Percentiles rank a stretch among this genome's conserved stretches.
Evolutionary conservation across 2,329 filamentous ascomycete genomes (phyloP).

Genomic region (Xylariaceae sp.): DNA sequence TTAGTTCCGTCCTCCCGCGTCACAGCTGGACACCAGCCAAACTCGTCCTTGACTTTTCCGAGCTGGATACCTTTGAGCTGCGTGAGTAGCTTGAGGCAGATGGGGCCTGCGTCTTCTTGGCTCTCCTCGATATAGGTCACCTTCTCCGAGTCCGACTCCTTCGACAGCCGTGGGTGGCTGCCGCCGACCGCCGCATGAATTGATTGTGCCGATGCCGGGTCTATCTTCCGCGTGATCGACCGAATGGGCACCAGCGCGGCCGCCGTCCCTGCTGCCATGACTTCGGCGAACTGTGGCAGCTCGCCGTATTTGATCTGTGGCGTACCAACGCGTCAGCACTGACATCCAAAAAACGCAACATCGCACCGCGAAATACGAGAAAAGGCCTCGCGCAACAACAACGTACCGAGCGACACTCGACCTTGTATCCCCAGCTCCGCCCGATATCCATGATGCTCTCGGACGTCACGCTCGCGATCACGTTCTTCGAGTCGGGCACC

Average conservation of each 20-base stretch:
- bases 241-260: conserved; percentile 88
- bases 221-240: conserved; percentile 69
- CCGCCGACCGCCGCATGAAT: conserved; percentile 29
- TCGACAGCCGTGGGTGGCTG: conserved; percentile 34
- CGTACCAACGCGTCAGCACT: conserved; percentile 7
- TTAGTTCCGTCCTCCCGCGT: conserved; percentile 40
- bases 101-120: conserved; percentile 66
- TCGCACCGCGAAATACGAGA: background rate
- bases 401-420: conserved; percentile 68
- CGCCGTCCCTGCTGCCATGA: conserved; percentile 89
- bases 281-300: conserved; percentile 57
- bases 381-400: background rate
- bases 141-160: conserved; percentile 40
- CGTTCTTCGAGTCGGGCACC: conserved; percentile 81
- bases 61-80: conserved; percentile 82
- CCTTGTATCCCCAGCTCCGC: conserved; percentile 74
- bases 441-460: conserved; percentile 75
- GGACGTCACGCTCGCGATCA: conserved; percentile 68
- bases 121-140: conserved; percentile 51
- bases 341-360: background rate
- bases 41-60: conserved; percentile 71
- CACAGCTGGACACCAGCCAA: conserved; percentile 64
- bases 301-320: conserved; percentile 59
- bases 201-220: conserved; percentile 34
- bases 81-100: conserved; percentile 67